These are phyloP conservation scores for Prunella vulgaris DNA, from an alignment of 257 asterid genomes.

Conservation along the genomic window DNA sequence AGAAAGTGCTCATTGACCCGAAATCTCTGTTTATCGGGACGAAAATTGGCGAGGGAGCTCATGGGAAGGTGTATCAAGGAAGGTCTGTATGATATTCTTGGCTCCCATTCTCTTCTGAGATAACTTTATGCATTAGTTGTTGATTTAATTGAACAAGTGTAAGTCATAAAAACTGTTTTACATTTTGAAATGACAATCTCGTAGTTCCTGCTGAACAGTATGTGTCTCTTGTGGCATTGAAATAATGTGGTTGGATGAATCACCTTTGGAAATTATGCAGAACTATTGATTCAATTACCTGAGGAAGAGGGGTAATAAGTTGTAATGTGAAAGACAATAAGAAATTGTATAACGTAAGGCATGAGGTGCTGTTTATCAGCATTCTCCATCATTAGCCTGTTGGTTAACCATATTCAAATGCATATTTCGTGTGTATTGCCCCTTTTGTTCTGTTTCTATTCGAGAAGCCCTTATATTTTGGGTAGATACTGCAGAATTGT, in stretches of 20 bases:
- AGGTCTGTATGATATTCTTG: constrained; percentile 46
- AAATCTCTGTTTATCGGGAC: constrained; percentile 74
- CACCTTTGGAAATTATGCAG: background rate
- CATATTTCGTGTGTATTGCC: background rate
- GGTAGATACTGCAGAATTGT: background rate
- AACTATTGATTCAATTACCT: background rate
- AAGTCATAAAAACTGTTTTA: background rate
- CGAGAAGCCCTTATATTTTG: background rate
- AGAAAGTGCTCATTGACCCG: constrained; percentile 81
- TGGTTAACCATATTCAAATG: background rate
- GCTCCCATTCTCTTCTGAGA: background rate
- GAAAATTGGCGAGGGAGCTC: constrained; percentile 97
- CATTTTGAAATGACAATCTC: constrained; percentile 11
- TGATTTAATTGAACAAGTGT: constrained; percentile 7
- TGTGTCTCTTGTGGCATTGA: background rate
- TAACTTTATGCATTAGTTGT: background rate
- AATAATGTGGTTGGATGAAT: constrained; percentile 6
- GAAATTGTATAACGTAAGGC: background rate
- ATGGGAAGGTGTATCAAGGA: constrained; percentile 95
- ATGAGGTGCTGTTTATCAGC: background rate
- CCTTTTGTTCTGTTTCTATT: background rate
- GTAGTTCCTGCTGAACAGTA: background rate
- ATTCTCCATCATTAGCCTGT: background rate
- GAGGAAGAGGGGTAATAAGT: constrained; percentile 1
- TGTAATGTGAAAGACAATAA: background rate